Evolutionary conservation across 352 stramenopile species (phyloP).

Genomic region (Globisporangium heterothallicum): DNA sequence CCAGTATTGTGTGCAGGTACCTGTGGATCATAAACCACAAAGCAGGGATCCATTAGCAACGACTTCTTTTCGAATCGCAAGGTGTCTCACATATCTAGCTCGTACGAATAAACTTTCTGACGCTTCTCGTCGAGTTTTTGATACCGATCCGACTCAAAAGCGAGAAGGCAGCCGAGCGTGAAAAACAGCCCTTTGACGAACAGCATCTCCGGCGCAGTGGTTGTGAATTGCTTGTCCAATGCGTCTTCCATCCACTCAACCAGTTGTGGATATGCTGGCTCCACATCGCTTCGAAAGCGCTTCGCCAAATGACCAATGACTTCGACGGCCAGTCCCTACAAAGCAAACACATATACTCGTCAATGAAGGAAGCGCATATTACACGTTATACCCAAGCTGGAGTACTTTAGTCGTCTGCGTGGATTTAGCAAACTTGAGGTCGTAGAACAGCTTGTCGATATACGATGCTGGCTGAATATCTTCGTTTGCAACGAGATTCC

Average conservation of each 20-base stretch:
- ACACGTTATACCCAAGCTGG: neutral
- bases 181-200: slow-evolving; percentile 70
- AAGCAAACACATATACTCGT: neutral
- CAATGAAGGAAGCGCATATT: neutral
- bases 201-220: slow-evolving; percentile 60
- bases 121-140: slow-evolving; percentile 24
- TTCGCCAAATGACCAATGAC: slow-evolving; percentile 53
- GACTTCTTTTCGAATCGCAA: neutral
- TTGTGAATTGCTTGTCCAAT: slow-evolving; percentile 72
- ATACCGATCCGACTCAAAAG: slow-evolving; percentile 50
- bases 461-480: slow-evolving; percentile 50
- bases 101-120: slow-evolving; percentile 66
- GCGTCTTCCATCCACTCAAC: slow-evolving; percentile 63
- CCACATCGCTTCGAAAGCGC: slow-evolving; percentile 36
- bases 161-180: slow-evolving; percentile 45
- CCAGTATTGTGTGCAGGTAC: slow-evolving; percentile 54
- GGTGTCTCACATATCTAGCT: neutral
- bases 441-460: slow-evolving; percentile 65
- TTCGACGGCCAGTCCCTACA: slow-evolving; percentile 53
- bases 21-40: slow-evolving; percentile 16
- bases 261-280: slow-evolving; percentile 22
- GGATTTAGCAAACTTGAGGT: slow-evolving; percentile 70
- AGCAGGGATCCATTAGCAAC: slow-evolving; percentile 4
- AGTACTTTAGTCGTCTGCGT: slow-evolving; percentile 60
- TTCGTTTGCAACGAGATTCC: slow-evolving; percentile 25